Percentiles rank a stretch among this genome's conserved stretches.
phyloP scores from a whole-genome alignment of 208 protist genomes.

The Leishmania martiniquensis region DNA sequence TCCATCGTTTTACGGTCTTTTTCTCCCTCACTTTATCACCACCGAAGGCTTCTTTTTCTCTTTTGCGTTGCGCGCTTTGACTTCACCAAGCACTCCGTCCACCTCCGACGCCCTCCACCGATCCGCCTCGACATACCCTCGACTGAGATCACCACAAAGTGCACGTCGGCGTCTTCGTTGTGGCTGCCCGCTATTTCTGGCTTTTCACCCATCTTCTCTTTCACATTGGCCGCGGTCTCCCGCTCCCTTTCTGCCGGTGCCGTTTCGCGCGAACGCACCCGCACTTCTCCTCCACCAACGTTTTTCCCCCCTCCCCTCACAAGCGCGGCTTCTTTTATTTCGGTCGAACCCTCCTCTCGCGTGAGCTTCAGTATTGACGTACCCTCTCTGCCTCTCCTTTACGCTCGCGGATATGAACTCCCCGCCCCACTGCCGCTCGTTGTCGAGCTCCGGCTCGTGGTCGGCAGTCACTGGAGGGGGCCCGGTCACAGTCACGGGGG shows the following conservation, averaged over 20 bases:
- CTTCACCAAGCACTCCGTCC: too few species aligned
- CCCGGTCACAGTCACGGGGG: background rate
- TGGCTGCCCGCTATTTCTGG: background rate
- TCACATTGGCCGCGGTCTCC: background rate
- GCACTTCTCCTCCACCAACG: background rate
- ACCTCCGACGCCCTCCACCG: background rate
- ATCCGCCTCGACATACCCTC: background rate
- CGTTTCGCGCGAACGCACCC: background rate
- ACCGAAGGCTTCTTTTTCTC: background rate
- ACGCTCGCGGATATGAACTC: slow-evolving; percentile 5
- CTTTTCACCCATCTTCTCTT: background rate
- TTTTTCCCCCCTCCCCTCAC: background rate
- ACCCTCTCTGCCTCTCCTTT: background rate
- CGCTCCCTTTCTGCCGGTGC: too few species aligned
- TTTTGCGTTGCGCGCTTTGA: background rate
- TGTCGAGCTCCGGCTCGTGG: slow-evolving; percentile 21
- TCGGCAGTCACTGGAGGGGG: slow-evolving; percentile 3
- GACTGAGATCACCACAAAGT: background rate
- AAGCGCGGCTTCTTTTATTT: background rate
- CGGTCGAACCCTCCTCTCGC: background rate
- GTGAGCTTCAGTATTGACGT: background rate
- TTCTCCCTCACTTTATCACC: background rate
- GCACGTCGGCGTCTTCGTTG: background rate
- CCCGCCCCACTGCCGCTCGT: slow-evolving; percentile 5
- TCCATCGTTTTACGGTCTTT: background rate